phyloP scores from a whole-genome alignment of 805 yeast species.

The Saccharomycodes ludwigii region DNA sequence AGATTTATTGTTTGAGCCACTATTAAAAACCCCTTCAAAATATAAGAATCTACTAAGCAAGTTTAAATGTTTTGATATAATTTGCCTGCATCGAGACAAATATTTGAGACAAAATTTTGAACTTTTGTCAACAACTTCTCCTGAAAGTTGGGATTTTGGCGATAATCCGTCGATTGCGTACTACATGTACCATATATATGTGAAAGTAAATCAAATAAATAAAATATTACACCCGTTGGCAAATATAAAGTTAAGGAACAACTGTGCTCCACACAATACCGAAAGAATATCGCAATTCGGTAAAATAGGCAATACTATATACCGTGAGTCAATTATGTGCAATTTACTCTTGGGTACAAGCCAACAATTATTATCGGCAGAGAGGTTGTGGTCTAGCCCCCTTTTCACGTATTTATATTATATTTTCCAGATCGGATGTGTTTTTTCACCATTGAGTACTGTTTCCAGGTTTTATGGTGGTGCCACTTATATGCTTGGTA shows the following conservation, averaged over 20 bases:
- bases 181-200: slow-evolving; percentile 25
- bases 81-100: slow-evolving; percentile 15
- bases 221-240: no score
- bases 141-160: slow-evolving; percentile 19
- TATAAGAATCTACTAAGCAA: no score
- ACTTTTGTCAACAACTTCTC: slow-evolving; percentile 8
- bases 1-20: slow-evolving; percentile 22
- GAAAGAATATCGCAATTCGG: slow-evolving; percentile 20
- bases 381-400: slow-evolving; percentile 17
- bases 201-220: no score
- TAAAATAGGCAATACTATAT: not conserved
- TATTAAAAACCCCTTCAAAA: no score
- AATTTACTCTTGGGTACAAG: slow-evolving; percentile 19
- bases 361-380: slow-evolving; percentile 18
- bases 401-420: slow-evolving; percentile 15
- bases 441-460: slow-evolving; percentile 21
- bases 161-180: slow-evolving; percentile 30
- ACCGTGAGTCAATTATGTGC: slow-evolving; percentile 17
- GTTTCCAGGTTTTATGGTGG: slow-evolving; percentile 10
- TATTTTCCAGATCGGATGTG: slow-evolving; percentile 19
- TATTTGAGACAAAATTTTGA: slow-evolving; percentile 19
- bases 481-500: slow-evolving; percentile 1
- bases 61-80: slow-evolving; percentile 24
- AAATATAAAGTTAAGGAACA: not conserved
- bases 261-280: not conserved